Percentiles rank a stretch among this genome's conserved stretches.
These are phyloP conservation scores for Nakazawaea ernobii DNA, from an alignment of 805 yeast genomes.

Conservation along the genomic window DNA sequence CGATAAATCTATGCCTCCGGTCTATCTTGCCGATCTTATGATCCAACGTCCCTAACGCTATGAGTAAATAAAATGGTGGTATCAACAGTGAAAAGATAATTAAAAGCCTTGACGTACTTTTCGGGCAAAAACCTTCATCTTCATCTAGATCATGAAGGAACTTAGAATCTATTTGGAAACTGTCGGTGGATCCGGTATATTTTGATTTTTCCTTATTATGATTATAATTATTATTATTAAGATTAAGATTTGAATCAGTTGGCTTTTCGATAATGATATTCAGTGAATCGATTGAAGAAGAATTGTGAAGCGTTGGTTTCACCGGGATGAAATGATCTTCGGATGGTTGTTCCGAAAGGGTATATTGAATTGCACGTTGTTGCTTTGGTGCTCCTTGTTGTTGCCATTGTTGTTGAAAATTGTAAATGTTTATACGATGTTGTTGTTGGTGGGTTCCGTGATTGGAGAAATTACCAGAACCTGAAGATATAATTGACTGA, in stretches of 20 bases:
- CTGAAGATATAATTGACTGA: neutral
- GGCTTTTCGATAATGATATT: too few species aligned
- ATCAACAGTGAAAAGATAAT: conserved; percentile 4
- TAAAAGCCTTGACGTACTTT: neutral
- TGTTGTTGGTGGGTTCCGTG: neutral
- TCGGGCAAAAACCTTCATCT: neutral
- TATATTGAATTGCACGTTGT: neutral
- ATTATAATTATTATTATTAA: neutral
- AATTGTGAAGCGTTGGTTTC: neutral
- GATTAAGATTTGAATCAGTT: neutral
- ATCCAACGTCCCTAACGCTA: conserved; percentile 6
- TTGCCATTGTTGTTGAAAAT: neutral
- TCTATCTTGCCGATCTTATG: neutral
- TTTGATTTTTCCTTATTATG: neutral
- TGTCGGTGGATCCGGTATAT: neutral
- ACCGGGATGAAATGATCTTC: neutral
- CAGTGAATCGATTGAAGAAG: too few species aligned
- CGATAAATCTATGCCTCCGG: neutral
- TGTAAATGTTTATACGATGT: neutral
- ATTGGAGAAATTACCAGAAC: neutral
- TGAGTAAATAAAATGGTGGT: conserved; percentile 9
- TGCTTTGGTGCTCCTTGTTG: too few species aligned
- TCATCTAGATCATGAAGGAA: neutral
- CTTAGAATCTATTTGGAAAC: neutral
- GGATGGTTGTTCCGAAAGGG: neutral